Evolutionary conservation across 352 stramenopile species (phyloP).

Genomic region (Globisporangium takayamanum): DNA sequence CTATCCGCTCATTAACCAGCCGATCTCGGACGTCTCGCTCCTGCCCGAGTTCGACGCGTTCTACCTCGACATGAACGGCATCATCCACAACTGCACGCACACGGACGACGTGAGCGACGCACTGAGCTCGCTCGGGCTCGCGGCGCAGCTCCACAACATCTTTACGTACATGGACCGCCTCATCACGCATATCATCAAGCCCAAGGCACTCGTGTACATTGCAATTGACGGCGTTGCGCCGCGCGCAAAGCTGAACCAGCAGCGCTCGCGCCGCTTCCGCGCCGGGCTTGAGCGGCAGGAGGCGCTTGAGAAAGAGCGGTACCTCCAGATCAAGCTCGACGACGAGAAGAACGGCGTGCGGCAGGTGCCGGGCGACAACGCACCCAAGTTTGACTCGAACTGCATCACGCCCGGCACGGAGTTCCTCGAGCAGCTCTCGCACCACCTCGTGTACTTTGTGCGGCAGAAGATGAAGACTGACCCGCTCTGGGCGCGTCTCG

Average conservation of each 20-base stretch:
- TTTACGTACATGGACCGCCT: slow-evolving; percentile 92
- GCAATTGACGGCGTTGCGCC: slow-evolving; percentile 98
- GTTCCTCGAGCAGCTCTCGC: slow-evolving; percentile 96
- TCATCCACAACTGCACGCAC: slow-evolving; percentile 99
- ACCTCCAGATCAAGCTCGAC: slow-evolving; percentile 65
- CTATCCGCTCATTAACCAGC: slow-evolving; percentile 99
- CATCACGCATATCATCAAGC: slow-evolving; percentile 96
- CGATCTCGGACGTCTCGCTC: slow-evolving; percentile 93
- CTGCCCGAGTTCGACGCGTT: slow-evolving; percentile 98
- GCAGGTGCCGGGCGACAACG: slow-evolving; percentile 6
- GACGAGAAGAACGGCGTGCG: slow-evolving; percentile 64
- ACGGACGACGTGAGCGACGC: slow-evolving; percentile 71
- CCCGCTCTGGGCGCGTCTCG: slow-evolving; percentile 93
- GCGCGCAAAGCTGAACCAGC: slow-evolving; percentile 99
- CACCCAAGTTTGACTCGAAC: slow-evolving; percentile 96
- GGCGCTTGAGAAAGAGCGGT: slow-evolving; percentile 52
- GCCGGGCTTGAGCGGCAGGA: slow-evolving; percentile 76
- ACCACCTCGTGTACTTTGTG: slow-evolving; percentile 90
- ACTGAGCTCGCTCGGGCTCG: slow-evolving; percentile 88
- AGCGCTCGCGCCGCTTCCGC: slow-evolving; percentile 94
- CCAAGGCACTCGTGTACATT: slow-evolving; percentile 96
- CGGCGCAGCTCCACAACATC: slow-evolving; percentile 91
- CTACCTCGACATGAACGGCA: slow-evolving; percentile 99
- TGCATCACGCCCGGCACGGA: slow-evolving; percentile 99
- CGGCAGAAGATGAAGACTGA: slow-evolving; percentile 95